Evolutionary conservation across 2,329 filamentous ascomycete genomes (phyloP).

Genomic region (Aspergillus sojae): DNA sequence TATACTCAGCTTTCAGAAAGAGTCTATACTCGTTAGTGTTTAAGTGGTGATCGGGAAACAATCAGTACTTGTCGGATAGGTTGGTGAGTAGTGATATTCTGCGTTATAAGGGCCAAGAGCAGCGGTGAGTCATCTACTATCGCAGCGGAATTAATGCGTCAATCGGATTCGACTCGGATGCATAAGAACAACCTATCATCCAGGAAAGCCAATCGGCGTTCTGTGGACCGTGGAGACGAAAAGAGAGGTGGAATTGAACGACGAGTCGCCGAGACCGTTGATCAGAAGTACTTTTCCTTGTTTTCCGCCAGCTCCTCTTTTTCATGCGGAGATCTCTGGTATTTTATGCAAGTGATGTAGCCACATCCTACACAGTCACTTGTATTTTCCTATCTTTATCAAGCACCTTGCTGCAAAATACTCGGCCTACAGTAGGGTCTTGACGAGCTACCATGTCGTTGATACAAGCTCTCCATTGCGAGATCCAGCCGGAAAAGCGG

Average conservation of each 20-base stretch:
- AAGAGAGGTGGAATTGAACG: not conserved
- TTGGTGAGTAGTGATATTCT: not conserved
- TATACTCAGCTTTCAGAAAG: not conserved
- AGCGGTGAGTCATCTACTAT: not conserved
- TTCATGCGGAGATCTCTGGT: not conserved
- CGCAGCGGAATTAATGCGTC: not conserved
- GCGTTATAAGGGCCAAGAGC: not conserved
- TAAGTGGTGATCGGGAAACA: not conserved
- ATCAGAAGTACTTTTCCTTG: not conserved
- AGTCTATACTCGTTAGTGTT: accelerated
- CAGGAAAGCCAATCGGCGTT: not conserved
- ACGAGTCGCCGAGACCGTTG: not conserved
- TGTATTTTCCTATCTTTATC: not conserved
- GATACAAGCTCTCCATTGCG: conserved; percentile 1
- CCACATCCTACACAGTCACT: too few relatives aligned
- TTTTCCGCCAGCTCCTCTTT: not conserved
- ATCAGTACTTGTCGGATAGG: not conserved
- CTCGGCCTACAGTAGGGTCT: not conserved
- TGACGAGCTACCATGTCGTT: not conserved
- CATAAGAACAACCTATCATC: not conserved
- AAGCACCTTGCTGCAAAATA: not conserved
- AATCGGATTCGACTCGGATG: not conserved
- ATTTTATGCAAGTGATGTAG: not conserved
- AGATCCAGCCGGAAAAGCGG: not conserved
- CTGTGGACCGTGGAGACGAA: not conserved